Percentiles rank a stretch among this genome's conserved stretches.
These are phyloP conservation scores for Zygoascus flipseniorum DNA, from an alignment of 805 yeast genomes.

Conservation along the genomic window DNA sequence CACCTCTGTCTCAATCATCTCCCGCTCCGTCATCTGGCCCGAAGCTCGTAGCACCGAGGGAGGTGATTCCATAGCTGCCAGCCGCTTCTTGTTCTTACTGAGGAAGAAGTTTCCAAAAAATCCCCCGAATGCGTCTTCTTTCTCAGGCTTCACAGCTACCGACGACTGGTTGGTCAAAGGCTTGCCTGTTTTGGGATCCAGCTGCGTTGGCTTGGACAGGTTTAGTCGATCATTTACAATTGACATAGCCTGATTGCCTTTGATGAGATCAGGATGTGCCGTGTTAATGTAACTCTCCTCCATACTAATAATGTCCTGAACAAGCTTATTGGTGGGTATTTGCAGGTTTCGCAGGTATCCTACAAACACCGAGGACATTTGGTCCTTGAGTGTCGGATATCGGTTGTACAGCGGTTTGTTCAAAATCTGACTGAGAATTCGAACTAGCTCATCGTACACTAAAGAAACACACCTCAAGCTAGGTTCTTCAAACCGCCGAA, in stretches of 20 bases:
- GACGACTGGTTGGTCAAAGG: constrained; percentile 37
- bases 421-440: constrained; percentile 78
- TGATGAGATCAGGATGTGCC: constrained; percentile 92
- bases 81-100: constrained; percentile 83
- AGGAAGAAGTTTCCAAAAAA: constrained; percentile 95
- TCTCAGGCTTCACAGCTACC: constrained; percentile 23
- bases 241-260: constrained; percentile 92
- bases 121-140: constrained; percentile 51
- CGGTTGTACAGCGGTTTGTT: constrained; percentile 75
- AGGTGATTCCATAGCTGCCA: constrained; percentile 95
- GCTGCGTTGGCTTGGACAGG: constrained; percentile 44
- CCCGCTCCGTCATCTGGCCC: constrained; percentile 89
- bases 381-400: constrained; percentile 86
- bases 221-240: constrained; percentile 83
- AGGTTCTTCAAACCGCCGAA: constrained; percentile 91
- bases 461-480: constrained; percentile 77
- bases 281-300: constrained; percentile 96
- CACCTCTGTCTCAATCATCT: constrained; percentile 93
- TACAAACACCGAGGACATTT: constrained; percentile 69
- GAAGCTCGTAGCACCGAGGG: constrained; percentile 91
- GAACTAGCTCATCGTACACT: constrained; percentile 88
- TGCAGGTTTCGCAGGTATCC: constrained; percentile 71
- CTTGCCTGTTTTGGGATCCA: constrained; percentile 87
- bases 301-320: constrained; percentile 68
- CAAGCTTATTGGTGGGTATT: constrained; percentile 79